Base-by-base conservation (phyloP, 2,329 filamentous ascomycete species). In the Hawksworthiomyces lignivorus region DNA sequence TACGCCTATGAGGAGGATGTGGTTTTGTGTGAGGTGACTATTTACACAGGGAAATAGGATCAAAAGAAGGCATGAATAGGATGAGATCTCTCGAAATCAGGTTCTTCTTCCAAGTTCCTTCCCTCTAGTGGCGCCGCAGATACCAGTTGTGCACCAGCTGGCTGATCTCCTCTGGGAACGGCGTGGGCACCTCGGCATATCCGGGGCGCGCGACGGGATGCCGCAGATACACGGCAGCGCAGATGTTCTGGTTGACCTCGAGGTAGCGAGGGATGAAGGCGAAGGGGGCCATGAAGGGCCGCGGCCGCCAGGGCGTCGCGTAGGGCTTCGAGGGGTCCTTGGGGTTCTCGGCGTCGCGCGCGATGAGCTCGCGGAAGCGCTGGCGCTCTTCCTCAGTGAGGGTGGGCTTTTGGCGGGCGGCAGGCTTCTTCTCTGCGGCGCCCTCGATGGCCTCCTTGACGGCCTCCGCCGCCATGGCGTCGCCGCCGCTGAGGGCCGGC, bases 191-290 rank as follows among this genome's bases (percentile, higher is more conserved):
- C 62, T 90, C 92, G 4, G 84, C 81, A 50, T 77, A 56, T 10
- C 89, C 88, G 3, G 82, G 82, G 47, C 89, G 75, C 20, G 87
- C 92, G 32, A 97, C 90, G 0, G 92, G 92, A 68, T 98, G 90
- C 44, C 92, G 77, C 48, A 98, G 68, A 62, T 98, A 98, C 30
- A 98, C 88, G 10, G 92, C 92, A 1, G 89, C 83, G 64, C 92
- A 98, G 55, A 97, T 84, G 57, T 89, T 94, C 63, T 94, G 92
- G 70, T 97, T 96, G 54, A 98, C 92, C 67, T 98, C 94, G 47
- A 98, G 77, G 62, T 97, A 98, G 41, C 85, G 73, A 10, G 92
- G 92, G 52, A 98, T 88, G 63, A 95, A 96, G 19, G 89, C 88
- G 63, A 98, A 98, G 1, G 89, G 81, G 39, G 77, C 73, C 85